Evolutionary conservation across 306 rosid species (phyloP).

Genomic region (Cyamopsis tetragonoloba): DNA sequence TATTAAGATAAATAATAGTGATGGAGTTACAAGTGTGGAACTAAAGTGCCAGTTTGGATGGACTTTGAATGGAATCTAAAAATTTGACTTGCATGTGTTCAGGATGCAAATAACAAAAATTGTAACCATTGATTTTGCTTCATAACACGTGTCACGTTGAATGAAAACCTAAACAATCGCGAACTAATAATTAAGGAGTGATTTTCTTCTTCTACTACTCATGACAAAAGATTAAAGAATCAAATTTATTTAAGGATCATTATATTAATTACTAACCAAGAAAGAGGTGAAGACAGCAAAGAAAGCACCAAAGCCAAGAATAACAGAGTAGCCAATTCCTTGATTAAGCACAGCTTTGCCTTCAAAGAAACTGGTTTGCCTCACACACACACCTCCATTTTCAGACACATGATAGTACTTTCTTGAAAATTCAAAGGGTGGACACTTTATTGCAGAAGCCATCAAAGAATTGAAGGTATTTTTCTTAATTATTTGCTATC

Average conservation of each 20-base stretch:
- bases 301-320: slow-evolving; percentile 94
- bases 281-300: slow-evolving; percentile 89
- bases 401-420: slow-evolving; percentile 54
- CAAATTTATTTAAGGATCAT: background rate
- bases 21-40: background rate
- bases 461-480: slow-evolving; percentile 15
- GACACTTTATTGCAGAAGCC: slow-evolving; percentile 56
- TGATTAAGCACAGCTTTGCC: slow-evolving; percentile 80
- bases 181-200: background rate
- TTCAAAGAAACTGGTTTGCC: slow-evolving; percentile 83
- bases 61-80: no score
- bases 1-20: background rate
- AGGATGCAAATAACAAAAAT: no score
- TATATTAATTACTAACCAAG: slow-evolving; percentile 55
- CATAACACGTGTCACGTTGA: no score
- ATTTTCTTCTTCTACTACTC: background rate
- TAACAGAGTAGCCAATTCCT: slow-evolving; percentile 74
- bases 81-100: no score
- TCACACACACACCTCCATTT: slow-evolving; percentile 56
- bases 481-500: background rate
- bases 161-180: no score
- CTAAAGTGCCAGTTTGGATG: no score
- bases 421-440: slow-evolving; percentile 67
- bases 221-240: background rate
- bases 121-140: no score